Percentiles rank a stretch among this genome's conserved stretches.
phyloP scores from a whole-genome alignment of 2,329 filamentous ascomycete species.

The Zasmidium citrigriseum region DNA sequence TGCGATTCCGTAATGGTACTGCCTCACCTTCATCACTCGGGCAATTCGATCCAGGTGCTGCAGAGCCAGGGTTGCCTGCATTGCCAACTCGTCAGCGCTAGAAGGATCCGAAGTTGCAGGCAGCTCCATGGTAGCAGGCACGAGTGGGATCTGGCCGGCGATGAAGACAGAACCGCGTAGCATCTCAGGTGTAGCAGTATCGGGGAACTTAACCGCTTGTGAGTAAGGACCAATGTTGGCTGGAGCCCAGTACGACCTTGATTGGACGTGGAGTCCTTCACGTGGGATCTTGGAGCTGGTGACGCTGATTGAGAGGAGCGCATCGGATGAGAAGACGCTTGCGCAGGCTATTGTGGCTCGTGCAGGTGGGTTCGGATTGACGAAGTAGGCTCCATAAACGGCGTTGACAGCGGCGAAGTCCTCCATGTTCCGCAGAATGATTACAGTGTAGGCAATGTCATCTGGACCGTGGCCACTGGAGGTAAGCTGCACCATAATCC shows the following conservation, averaged over 20 bases:
- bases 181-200: conserved; percentile 5
- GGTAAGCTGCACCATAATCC: conserved; percentile 33
- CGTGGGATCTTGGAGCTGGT: conserved; percentile 38
- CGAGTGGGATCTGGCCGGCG: conserved; percentile 87
- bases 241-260: conserved; percentile 93
- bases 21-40: conserved; percentile 67
- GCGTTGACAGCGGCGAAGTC: conserved; percentile 76
- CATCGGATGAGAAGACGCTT: conserved; percentile 59
- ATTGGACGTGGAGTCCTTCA: conserved; percentile 80
- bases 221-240: conserved; percentile 98
- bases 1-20: conserved; percentile 74
- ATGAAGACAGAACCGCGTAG: conserved; percentile 58
- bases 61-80: conserved; percentile 71
- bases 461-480: conserved; percentile 29
- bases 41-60: conserved; percentile 91
- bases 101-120: conserved; percentile 22
- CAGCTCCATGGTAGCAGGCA: conserved; percentile 75
- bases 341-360: conserved; percentile 82
- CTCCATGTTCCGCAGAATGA: conserved; percentile 76
- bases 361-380: conserved; percentile 77
- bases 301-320: conserved; percentile 63
- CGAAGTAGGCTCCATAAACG: conserved; percentile 75
- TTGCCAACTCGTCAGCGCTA: conserved; percentile 15
- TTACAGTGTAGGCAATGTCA: conserved; percentile 48
- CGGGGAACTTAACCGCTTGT: conserved; percentile 69